Conservation (phyloP, 352 stramenopile genomes). For the Pythium pectinolyticum region DNA sequence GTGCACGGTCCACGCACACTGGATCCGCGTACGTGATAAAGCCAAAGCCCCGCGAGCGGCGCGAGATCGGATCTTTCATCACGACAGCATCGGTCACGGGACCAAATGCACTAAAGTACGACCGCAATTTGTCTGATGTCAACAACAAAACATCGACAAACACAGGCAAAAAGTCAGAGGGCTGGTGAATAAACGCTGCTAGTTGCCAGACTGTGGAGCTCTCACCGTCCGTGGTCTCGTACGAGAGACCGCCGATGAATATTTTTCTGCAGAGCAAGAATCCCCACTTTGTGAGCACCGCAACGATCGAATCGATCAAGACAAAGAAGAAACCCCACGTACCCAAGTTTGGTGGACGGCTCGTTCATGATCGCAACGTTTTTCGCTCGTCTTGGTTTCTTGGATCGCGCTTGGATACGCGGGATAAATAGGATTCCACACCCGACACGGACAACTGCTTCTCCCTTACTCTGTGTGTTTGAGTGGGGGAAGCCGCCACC, state of each 20-base stretch:
- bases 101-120: conserved; percentile 89
- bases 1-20: conserved; percentile 84
- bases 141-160: neutral
- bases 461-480: too few species aligned
- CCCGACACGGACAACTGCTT: too few species aligned
- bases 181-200: conserved; percentile 5
- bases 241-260: conserved; percentile 89
- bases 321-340: neutral
- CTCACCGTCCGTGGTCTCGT: conserved; percentile 88
- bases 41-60: conserved; percentile 89
- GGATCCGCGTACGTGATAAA: conserved; percentile 93
- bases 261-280: conserved; percentile 88
- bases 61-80: conserved; percentile 93
- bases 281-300: too few species aligned
- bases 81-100: conserved; percentile 90
- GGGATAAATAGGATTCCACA: conserved; percentile 21
- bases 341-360: conserved; percentile 39
- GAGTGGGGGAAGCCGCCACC: neutral
- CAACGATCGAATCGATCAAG: too few species aligned
- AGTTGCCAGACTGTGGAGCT: conserved; percentile 14
- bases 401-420: neutral
- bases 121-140: conserved; percentile 81
- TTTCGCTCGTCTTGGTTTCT: neutral
- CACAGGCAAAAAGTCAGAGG: neutral
- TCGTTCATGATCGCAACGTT: conserved; percentile 28